Evolutionary conservation across 2,329 filamentous ascomycete species (phyloP).

Genomic region (Monilinia fructigena): DNA sequence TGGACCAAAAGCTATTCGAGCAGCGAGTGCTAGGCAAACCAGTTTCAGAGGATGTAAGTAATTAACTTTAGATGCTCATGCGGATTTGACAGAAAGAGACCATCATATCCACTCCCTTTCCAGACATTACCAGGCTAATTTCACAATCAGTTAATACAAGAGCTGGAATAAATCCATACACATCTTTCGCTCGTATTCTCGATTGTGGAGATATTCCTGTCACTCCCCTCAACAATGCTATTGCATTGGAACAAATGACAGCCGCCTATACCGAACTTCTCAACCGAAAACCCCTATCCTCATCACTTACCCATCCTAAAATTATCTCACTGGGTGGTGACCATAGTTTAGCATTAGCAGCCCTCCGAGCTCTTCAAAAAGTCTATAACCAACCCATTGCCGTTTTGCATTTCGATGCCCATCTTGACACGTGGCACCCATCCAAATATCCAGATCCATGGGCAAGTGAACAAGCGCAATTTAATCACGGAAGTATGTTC

Average conservation of each 20-base stretch:
- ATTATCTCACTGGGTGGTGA: constrained; percentile 71
- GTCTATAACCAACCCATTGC: constrained; percentile 62
- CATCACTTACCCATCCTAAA: constrained; percentile 35
- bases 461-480: constrained; percentile 67
- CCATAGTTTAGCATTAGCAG: constrained; percentile 68
- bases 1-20: constrained; percentile 82
- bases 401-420: constrained; percentile 72
- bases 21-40: constrained; percentile 78
- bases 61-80: neutral
- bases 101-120: neutral
- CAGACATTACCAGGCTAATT: neutral
- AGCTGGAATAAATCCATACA: constrained; percentile 80
- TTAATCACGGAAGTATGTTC: constrained; percentile 91
- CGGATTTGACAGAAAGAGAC: neutral
- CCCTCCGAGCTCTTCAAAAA: constrained; percentile 63
- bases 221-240: constrained; percentile 79
- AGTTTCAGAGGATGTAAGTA: constrained; percentile 64
- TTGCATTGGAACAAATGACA: constrained; percentile 80
- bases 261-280: constrained; percentile 37
- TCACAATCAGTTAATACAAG: constrained; percentile 63
- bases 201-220: constrained; percentile 92
- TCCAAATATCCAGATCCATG: constrained; percentile 77
- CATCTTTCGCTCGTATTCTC: constrained; percentile 72
- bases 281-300: constrained; percentile 32
- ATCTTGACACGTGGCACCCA: constrained; percentile 41